phyloP scores from a whole-genome alignment of 2,329 filamentous ascomycete genomes.

The Harringtonia aguacate region DNA sequence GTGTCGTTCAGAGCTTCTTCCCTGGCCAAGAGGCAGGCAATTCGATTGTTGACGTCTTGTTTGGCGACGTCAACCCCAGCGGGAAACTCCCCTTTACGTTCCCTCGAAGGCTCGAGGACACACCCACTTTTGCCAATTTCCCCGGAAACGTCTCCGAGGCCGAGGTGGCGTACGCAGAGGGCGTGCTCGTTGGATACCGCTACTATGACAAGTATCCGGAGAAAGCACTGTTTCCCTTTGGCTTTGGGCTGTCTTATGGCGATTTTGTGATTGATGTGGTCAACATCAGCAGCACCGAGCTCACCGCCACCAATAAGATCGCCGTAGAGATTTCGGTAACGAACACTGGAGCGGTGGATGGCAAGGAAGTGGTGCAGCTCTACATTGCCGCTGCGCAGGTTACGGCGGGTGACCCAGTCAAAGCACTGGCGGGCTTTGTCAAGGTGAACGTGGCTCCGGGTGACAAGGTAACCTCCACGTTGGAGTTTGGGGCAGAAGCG shows the following conservation, averaged over 20 bases:
- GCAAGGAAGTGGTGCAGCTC: no score
- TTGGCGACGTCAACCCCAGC: conserved; percentile 52
- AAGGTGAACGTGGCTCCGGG: no score
- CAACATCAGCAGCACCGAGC: no score
- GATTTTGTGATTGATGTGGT: conserved; percentile 37
- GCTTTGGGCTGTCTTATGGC: conserved; percentile 70
- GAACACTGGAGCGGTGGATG: no score
- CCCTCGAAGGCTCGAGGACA: conserved; percentile 56
- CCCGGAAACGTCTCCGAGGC: conserved; percentile 51
- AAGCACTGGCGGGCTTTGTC: no score
- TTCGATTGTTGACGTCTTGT: conserved; percentile 55
- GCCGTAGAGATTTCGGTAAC: no score
- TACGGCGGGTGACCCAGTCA: no score
- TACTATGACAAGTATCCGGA: conserved; percentile 60
- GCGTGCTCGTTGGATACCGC: conserved; percentile 72
- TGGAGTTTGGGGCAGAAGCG: no score
- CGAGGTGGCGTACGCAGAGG: conserved; percentile 66
- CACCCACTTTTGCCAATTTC: conserved; percentile 68
- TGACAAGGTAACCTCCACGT: no score
- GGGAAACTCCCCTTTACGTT: conserved; percentile 57
- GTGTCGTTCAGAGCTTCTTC: conserved; percentile 62
- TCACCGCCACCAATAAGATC: no score
- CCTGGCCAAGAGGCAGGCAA: conserved; percentile 61
- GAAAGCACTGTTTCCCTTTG: conserved; percentile 79
- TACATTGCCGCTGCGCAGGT: no score